These are phyloP conservation scores for Monosporascus cannonballus DNA, from an alignment of 2,329 filamentous ascomycete genomes.

Conservation along the genomic window DNA sequence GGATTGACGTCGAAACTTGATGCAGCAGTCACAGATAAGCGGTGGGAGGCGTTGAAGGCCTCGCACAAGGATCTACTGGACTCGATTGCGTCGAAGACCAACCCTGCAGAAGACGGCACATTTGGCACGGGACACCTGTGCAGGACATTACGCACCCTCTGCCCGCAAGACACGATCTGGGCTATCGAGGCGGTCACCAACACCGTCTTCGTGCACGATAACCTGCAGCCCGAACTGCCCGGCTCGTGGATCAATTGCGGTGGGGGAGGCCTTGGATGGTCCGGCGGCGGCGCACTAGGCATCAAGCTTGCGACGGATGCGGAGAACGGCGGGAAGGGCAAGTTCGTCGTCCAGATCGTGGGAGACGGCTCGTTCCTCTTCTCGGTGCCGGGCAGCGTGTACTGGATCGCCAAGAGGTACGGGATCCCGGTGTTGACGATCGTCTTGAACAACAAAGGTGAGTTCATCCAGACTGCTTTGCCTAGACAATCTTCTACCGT, in stretches of 20 bases:
- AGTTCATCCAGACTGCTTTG: conserved; percentile 5
- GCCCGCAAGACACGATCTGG: conserved; percentile 56
- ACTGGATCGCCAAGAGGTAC: conserved; percentile 51
- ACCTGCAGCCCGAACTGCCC: conserved; percentile 53
- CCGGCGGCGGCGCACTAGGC: conserved; percentile 43
- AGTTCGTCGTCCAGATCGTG: conserved; percentile 49
- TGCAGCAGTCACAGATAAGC: conserved; percentile 29
- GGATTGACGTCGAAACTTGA: conserved; percentile 35
- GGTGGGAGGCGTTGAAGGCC: conserved; percentile 49
- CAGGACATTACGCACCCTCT: conserved; percentile 27
- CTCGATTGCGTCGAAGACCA: conserved; percentile 48
- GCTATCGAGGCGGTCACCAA: conserved; percentile 71
- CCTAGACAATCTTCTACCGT: no score
- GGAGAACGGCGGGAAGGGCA: conserved; percentile 35
- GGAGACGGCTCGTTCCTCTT: conserved; percentile 54
- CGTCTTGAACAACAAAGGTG: conserved; percentile 51
- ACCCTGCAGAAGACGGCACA: conserved; percentile 55
- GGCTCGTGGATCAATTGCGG: conserved; percentile 49
- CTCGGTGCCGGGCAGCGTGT: conserved; percentile 46
- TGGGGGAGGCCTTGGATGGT: conserved; percentile 48
- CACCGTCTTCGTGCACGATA: conserved; percentile 59
- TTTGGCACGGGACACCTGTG: conserved; percentile 49
- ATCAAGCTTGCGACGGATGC: conserved; percentile 40
- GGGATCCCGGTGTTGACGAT: conserved; percentile 49
- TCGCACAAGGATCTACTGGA: conserved; percentile 54